Conservation (phyloP, 192 early-diverging fungal species). For the Helicostylum pulchrum region DNA sequence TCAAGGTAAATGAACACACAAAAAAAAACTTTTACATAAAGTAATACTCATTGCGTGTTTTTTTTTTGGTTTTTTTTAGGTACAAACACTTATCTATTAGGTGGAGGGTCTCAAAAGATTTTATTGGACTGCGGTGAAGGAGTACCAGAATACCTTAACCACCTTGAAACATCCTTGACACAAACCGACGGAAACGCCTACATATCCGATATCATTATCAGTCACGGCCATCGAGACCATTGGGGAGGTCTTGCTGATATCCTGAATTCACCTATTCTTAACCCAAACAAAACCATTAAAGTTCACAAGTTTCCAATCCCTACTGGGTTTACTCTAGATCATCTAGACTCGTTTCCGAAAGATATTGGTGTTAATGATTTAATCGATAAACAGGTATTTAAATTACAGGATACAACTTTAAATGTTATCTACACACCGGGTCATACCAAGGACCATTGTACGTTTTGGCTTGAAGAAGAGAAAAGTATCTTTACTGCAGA, state of each 20-base stretch:
- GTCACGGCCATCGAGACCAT: slow-evolving; percentile 83
- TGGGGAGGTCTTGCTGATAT: slow-evolving; percentile 62
- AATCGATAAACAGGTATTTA: slow-evolving; percentile 59
- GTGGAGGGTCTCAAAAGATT: slow-evolving; percentile 64
- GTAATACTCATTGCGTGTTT: not conserved
- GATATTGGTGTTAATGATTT: slow-evolving; percentile 30
- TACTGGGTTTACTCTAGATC: slow-evolving; percentile 20
- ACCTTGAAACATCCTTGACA: slow-evolving; percentile 53
- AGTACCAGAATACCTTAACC: slow-evolving; percentile 57
- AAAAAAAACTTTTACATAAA: not conserved
- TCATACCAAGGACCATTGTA: slow-evolving; percentile 77
- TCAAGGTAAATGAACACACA: slow-evolving; percentile 49
- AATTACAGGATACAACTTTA: slow-evolving; percentile 57
- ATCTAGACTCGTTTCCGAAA: slow-evolving; percentile 27
- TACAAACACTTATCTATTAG: slow-evolving; percentile 87
- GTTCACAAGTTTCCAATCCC: slow-evolving; percentile 22
- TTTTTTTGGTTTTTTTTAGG: slow-evolving; percentile 40
- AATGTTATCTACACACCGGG: slow-evolving; percentile 75
- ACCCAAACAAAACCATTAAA: slow-evolving; percentile 18
- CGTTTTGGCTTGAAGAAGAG: slow-evolving; percentile 67
- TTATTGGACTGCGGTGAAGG: slow-evolving; percentile 84
- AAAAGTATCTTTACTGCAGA: slow-evolving; percentile 74
- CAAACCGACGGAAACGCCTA: slow-evolving; percentile 39
- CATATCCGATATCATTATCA: slow-evolving; percentile 69
- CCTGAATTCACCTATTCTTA: slow-evolving; percentile 20